Conservation (phyloP, 2,329 filamentous ascomycete species). For the Trichoderma pleuroti region DNA sequence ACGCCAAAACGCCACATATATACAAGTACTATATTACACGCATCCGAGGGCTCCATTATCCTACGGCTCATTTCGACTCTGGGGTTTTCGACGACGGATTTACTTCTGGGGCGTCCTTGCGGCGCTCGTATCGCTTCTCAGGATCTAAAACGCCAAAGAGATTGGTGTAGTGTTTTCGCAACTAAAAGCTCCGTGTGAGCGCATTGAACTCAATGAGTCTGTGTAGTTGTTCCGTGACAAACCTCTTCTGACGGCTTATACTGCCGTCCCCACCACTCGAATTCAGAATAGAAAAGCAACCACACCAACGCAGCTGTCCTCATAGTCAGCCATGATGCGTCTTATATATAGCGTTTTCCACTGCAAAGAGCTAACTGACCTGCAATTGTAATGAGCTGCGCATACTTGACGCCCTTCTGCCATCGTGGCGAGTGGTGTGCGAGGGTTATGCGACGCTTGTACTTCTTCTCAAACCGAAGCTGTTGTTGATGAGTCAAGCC, state of each 20-base stretch:
- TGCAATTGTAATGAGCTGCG: slow-evolving; percentile 57
- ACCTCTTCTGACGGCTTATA: slow-evolving; percentile 44
- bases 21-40: slow-evolving; percentile 26
- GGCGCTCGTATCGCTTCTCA: slow-evolving; percentile 42
- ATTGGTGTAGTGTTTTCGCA: slow-evolving; percentile 36
- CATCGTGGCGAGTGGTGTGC: slow-evolving; percentile 60
- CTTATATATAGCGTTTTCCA: not conserved
- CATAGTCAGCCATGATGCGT: not conserved
- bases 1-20: slow-evolving; percentile 31
- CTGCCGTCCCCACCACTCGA: slow-evolving; percentile 42
- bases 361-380: slow-evolving; percentile 40
- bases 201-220: not conserved
- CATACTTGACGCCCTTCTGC: slow-evolving; percentile 62
- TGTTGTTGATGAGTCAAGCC: slow-evolving; percentile 68
- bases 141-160: slow-evolving; percentile 41
- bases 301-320: slow-evolving; percentile 36
- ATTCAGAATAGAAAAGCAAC: slow-evolving; percentile 42
- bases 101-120: slow-evolving; percentile 36
- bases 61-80: slow-evolving; percentile 27
- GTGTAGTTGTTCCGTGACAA: not conserved
- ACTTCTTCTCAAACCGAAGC: slow-evolving; percentile 74
- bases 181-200: slow-evolving; percentile 26
- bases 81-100: slow-evolving; percentile 26
- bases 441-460: slow-evolving; percentile 64
- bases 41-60: not conserved